Evolutionary conservation across 306 rosid species (phyloP), one percentile per base, ranked within the genome.

Genomic region (Vigna trinervia): DNA sequence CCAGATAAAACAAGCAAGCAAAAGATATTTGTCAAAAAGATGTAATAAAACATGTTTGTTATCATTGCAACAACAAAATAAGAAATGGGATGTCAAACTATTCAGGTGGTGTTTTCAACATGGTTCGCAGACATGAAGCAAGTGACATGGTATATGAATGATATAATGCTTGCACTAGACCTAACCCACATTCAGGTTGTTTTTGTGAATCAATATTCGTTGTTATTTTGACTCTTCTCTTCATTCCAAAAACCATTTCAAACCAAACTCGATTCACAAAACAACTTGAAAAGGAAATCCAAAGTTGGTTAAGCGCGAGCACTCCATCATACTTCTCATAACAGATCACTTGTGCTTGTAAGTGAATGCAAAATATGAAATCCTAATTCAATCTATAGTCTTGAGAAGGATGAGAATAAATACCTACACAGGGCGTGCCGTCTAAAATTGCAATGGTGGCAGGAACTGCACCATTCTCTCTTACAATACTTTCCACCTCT

Each of bases 401-500:
- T 59, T 77, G 39, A 61, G 77, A 70, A 73, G 58, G 61, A 75
- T 45, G 73, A 61, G 12, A 56, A 61, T 80, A 84, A 69, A 82
- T 78, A 94, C 98, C 98, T 84, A 92, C 52, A 82, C 93, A 87
- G 60, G 97, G 97, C 34, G 67, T 81, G 83, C 98, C 98, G 81
- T 90, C 93, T 82, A 94, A 83, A 85, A 94, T 92, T 41, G 98
- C 98, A 78, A 92, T 69, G 78, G 98, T 94, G 34, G 98, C 98
- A 51, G 98, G 97, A 90, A 92, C 92, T 17, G 98, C 96, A 53
- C 97, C 97, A 2, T 90, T 90, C 66, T 81, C 79, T 78, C 93
- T 89, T 64, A 94, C 92, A 32, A 89, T 80, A 14, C 86, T 81
- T 78, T 94, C 98, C 30, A 94, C 95, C 82, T 90, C 91, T 85